Evolutionary conservation across 1,284 basidiomycete species (phyloP), one percentile per base, ranked within the genome.

Genomic region (Leccinum pachyderme): DNA sequence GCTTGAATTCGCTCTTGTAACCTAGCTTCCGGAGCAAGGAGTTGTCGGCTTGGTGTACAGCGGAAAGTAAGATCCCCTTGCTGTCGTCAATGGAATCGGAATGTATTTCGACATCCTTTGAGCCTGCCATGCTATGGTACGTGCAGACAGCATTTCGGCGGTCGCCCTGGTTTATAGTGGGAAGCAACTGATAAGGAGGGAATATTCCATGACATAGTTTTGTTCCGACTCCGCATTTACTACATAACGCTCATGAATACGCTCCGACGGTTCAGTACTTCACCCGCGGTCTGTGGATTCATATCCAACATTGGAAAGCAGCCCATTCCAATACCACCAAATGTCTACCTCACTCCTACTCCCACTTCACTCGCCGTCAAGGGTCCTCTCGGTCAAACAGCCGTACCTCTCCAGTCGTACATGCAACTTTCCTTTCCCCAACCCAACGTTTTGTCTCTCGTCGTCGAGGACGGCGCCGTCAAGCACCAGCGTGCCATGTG

Each of bases 401-500:
- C 78, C 12, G 79, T 95, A 32, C 81, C 83, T 27, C 80, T 94
- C 54, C 78, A 87, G 53, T 76, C 85, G 2, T 92, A 81, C 74
- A 81, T 91, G 69, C 78, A 80, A 44, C 76, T 95, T 59, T 76
- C 80, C 37, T 80, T 81, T 53, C 74, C 78, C 2, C 72, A 79
- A 50, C 73, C 77, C 15, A 73, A 80, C 53, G 74, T 76, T 1
- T 68, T 88, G 57, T 71, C 78, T 18, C 74, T 97, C n/a, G 61
- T 79, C 7, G 87, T 98, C 2, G 81, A 91, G 65, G 80, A 95
- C 68, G 76, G 86, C 4, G 77, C 78, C 49, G 68, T 83, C 47
- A 92, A 93, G 73, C 75, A 83, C 49, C 94, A 97, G 72, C 82
- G 91, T 41, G 83, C 88, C 49, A 87, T 93, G 77, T 99, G 96